Percentiles rank a stretch among this genome's conserved stretches.
Evolutionary conservation across 805 yeast species (phyloP).

Genomic region (Barnettozyma populi): DNA sequence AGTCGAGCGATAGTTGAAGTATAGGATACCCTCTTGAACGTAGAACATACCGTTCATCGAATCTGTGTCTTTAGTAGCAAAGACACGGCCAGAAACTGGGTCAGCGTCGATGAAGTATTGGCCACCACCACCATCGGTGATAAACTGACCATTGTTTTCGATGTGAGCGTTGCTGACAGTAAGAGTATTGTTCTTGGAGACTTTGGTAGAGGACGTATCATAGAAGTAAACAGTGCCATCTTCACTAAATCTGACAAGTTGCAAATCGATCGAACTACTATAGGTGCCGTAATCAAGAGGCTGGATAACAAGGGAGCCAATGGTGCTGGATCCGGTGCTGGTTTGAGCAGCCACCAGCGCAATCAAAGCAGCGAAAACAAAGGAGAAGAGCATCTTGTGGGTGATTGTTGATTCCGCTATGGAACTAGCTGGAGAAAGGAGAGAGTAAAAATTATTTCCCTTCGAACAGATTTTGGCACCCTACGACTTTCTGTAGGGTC

Average conservation of each 20-base stretch:
- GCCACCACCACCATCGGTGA: background rate
- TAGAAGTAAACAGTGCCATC: constrained; percentile 16
- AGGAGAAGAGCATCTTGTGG: background rate
- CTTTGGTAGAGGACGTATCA: constrained; percentile 4
- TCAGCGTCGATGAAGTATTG: constrained; percentile 11
- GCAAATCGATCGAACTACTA: constrained; percentile 16
- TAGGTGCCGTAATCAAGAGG: constrained; percentile 19
- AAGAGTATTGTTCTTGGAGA: constrained; percentile 5
- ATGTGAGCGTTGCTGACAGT: constrained; percentile 12
- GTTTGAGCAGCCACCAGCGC: background rate
- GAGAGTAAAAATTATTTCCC: background rate
- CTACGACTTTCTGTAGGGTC: background rate
- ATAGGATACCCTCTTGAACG: constrained; percentile 9
- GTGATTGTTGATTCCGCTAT: background rate
- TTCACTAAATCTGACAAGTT: constrained; percentile 10
- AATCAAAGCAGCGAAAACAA: background rate
- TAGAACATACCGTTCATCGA: constrained; percentile 14
- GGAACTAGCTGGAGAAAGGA: background rate
- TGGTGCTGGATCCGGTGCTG: background rate
- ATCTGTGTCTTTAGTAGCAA: constrained; percentile 4
- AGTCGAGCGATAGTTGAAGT: constrained; percentile 17
- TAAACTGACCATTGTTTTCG: constrained; percentile 12
- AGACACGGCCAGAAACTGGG: constrained; percentile 12
- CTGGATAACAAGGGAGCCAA: constrained; percentile 16
- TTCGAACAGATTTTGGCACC: background rate